Evolutionary conservation across 2,329 filamentous ascomycete species (phyloP), one percentile per base, ranked within the genome.

Genomic region (Septoria petroselini): DNA sequence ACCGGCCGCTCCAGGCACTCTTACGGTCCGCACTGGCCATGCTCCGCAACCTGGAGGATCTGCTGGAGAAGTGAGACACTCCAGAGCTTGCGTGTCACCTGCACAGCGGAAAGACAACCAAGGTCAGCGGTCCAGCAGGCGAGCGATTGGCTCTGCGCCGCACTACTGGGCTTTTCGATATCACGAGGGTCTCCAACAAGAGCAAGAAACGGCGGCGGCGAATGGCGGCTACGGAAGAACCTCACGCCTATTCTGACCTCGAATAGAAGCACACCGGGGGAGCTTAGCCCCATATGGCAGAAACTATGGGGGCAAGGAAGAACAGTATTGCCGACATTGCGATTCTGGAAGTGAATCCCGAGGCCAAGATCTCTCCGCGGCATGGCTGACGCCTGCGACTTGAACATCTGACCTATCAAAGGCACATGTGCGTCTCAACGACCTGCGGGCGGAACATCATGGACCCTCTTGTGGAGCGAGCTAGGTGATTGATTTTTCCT

Each of bases 191-290:
- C 41, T 21, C 38, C 33, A 7, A 37, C 42, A 33, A n/a, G 12
- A 25, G 42, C 30, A 25, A 45, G 31, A 14, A 14, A 23, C 38
- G 9, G 35, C 12, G 9, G 19, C 45, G 42, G 49, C 42, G 34
- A 43, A 8, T 30, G 39, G 39, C 40, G 44, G 50, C 21, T 15
- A 38, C 45, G 50, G 50, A 53, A 44, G 30, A 53, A 48, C 29
- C 27, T 43, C 40, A 47, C 50, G 50, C 50, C 50, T 53, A 53
- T 41, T 44, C 45, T 44, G 44, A 53, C 50, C 41, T 53, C 50
- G 21, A 40, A n/a, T 37, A 18, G 27, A 30, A 17, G 21, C 19
- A 30, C 23, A 27, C 18, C 41, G n/a, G 31, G 27, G 17, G 27
- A 38, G 18, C 11, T 31, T 41, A 41, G 48, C 48, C 37, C n/a